Base-by-base conservation (phyloP, 768 basidiomycete genomes). In the Hericium coralloides region DNA sequence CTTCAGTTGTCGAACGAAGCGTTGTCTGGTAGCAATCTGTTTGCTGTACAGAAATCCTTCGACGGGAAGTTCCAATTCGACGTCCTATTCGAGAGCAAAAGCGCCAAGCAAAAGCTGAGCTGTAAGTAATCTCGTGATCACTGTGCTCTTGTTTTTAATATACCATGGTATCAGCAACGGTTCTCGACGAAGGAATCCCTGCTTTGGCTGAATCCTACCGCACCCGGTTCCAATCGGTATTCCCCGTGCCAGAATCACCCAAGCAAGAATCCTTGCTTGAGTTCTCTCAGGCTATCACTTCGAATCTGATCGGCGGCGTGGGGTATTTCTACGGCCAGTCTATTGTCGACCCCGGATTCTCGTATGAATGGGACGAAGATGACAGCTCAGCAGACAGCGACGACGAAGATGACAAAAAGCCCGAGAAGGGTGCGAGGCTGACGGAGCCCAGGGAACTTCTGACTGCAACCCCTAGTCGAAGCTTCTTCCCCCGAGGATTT, bases 401-500 rank as follows among this genome's bases (percentile, higher is more conserved):
- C 48, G 74, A 72, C 1, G 74, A 72, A 9, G 77, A 75, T 4
- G 73, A 66, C n/a, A 69, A 72, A 17, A 70, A 71, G n/a, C 60
- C 53, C 14, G 67, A 72, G 55, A 73, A 70, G 41, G 87, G 83
- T n/a, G 78, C 88, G 15, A 78, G 71, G 55, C 64, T 92, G 59
- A 90, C 87, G 4, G 86, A 88, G 37, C 86, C 90, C 7, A 83
- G 76, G 58, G 81, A 83, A 18, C 72, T 98, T 18, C 71, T 97
- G 61, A 95, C 95, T 8, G 94, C 92, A 1, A 98, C 95, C 0
- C 95, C 95, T 4, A 95, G 93, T 66, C 79, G 95, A 38, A 93
- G 92, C 63, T 98, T 98, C 76, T 98, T 98, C 76, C 95, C 95
- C 0, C 78, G 95, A 68, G 95, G 95, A 17, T 98, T 98, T 72